Evolutionary conservation across 306 rosid species (phyloP), one percentile per base, ranked within the genome.

Genomic region (Dalbergia cultrata): DNA sequence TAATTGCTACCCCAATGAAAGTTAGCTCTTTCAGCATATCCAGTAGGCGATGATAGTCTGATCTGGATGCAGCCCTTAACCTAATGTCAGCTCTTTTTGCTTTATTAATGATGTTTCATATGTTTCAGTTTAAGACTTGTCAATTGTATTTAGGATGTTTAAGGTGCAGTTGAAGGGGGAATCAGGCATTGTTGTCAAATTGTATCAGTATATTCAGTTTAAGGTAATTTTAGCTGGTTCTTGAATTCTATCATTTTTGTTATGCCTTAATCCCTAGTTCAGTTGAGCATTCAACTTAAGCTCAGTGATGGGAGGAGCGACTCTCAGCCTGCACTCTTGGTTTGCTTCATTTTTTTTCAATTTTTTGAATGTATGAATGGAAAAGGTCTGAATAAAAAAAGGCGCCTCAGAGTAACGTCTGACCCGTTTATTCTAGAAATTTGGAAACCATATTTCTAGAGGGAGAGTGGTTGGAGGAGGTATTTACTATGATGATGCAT

Each of bases 21-120:
- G 97, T 96, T 74, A 96, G 99, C 88, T 96, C 99, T 73, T 90
- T 96, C 84, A 96, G 98, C 94, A 87, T 96, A 44, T 93, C 98
- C 85, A 92, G 87, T 81, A 89, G 88, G 84, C 82, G 90, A 82
- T 90, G 86, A 89, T 79, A 80, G 26, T 50, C 57, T 16, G 6
- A 60, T 65, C n/a, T 12, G 59, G 86, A 70, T 67, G 31, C 66
- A 33, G 26, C 74, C 14, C n/a, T 58, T 75, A 54, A 62, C 76
- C 68, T 50, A 35, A 39, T 39, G 70, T 61, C 74, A 54, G 83
- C 88, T 78, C 13, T 56, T 69, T 72, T 67, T 43, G 89, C 85
- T 77, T 76, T 66, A 83, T 45, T 69, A 49, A 71, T 68, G 87
- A 47, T 73, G 82, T 82, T 81, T 81, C 76, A 66, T 73, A 71